Base-by-base conservation (phyloP, 371 early-diverging fungal species). In the Rhizopus stolonifer region DNA sequence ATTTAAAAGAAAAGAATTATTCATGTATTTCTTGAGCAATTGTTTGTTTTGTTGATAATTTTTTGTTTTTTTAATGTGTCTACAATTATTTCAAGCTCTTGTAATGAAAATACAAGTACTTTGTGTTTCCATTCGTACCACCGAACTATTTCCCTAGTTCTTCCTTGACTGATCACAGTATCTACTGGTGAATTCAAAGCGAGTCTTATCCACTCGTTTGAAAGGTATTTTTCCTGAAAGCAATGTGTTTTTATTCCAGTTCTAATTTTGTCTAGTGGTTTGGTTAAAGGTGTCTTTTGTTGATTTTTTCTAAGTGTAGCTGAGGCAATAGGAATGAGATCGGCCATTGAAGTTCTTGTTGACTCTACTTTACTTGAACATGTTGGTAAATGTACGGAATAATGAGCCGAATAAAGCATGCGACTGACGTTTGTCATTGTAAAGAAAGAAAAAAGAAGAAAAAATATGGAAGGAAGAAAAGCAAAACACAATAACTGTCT, bases 121-220 rank as follows among this genome's bases (percentile, higher is more conserved):
- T 72, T 64, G 21, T 64, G 57, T 26, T 65, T 70, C 62, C 73
- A 70, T 32, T 74, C 79, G 49, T 69, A 74, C 75, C 75, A 79
- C 19, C 54, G 52, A 2, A 63, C 71, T 25, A 79, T 79, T 45
- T 70, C 75, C 18, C 58, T 65, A 23, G 79, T 79, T 8, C 79
- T 58, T n/a, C 61, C 61, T 19, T 70, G 69, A 42, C 72, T 65
- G 10, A 58, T 56, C 1, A 64, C 52, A 18, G 64, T 69, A 46
- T 74, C 73, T 2, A 78, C 64, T 0, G 72, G 71, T 8, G 65
- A 23, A 17, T 52, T 54, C 5, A 78, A 54, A 10, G 75, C 74
- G 1, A 78, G 47, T 24, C 75, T 58, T n/a, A 70, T 70, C 79
- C 79, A 78, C 53, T 78, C 79, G 18, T 68, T 66, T 5, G 54